Percentiles rank a stretch among this genome's conserved stretches.
phyloP scores from a whole-genome alignment of 805 yeast species.

The Yamadazyma olivae region DNA sequence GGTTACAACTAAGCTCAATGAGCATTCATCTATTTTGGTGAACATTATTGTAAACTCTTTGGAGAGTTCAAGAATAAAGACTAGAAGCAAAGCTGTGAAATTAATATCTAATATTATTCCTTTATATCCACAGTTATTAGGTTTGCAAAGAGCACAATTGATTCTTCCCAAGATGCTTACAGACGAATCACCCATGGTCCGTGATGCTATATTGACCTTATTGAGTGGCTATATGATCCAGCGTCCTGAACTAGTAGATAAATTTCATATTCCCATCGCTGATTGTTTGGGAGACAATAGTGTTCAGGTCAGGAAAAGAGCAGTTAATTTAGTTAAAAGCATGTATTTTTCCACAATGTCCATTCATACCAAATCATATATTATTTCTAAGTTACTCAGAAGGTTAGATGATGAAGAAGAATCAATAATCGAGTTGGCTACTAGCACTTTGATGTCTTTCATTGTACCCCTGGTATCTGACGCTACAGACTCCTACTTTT shows the following conservation, averaged over 20 bases:
- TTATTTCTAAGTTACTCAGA: slow-evolving; percentile 51
- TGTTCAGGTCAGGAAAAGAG: slow-evolving; percentile 60
- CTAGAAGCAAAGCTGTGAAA: slow-evolving; percentile 57
- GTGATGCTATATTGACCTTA: slow-evolving; percentile 74
- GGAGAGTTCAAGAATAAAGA: slow-evolving; percentile 28
- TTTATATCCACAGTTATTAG: slow-evolving; percentile 50
- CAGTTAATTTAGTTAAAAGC: slow-evolving; percentile 47
- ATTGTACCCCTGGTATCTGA: too few relatives aligned
- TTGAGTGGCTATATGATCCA: slow-evolving; percentile 46
- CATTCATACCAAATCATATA: slow-evolving; percentile 30
- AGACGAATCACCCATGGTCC: slow-evolving; percentile 67
- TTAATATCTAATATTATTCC: slow-evolving; percentile 54
- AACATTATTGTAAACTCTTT: slow-evolving; percentile 12
- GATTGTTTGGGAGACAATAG: slow-evolving; percentile 57
- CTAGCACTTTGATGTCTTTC: background rate
- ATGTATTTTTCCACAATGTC: slow-evolving; percentile 40
- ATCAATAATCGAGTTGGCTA: background rate
- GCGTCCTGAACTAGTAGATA: slow-evolving; percentile 43
- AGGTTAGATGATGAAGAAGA: slow-evolving; percentile 73
- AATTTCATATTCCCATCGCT: slow-evolving; percentile 49
- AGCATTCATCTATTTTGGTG: background rate
- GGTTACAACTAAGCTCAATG: background rate
- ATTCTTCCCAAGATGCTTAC: slow-evolving; percentile 50
- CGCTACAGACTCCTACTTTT: too few relatives aligned
- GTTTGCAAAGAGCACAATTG: slow-evolving; percentile 46